Evolutionary conservation across 2,329 filamentous ascomycete genomes (phyloP).

Genomic region (Pseudofabraea citricarpa): DNA sequence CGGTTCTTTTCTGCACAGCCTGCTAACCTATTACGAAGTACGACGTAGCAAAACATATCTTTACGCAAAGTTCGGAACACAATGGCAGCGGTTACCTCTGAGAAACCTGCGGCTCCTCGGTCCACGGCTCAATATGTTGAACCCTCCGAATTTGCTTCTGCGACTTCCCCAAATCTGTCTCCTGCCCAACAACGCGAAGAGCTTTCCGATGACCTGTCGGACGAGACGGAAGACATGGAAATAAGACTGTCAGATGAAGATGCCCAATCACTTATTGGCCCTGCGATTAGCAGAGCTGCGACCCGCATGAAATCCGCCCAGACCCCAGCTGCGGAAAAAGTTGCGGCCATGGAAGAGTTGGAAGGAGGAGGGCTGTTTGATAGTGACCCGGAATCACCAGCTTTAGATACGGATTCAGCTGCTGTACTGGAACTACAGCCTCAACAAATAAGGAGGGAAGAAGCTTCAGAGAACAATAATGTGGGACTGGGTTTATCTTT

Average conservation of each 20-base stretch:
- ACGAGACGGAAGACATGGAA: conserved; percentile 14
- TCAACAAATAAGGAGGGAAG: too few species aligned
- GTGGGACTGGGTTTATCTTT: conserved; percentile 9
- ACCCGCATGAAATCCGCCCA: conserved; percentile 49
- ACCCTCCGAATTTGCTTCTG: conserved; percentile 1
- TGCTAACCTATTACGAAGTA: background rate
- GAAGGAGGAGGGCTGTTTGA: conserved; percentile 38
- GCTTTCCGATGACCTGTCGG: conserved; percentile 9
- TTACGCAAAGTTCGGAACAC: background rate
- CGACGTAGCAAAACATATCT: background rate
- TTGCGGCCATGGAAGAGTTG: conserved; percentile 48
- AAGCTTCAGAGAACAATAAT: background rate
- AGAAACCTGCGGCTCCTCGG: background rate
- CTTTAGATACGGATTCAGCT: conserved; percentile 4
- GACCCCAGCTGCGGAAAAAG: conserved; percentile 54
- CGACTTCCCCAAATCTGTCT: conserved; percentile 4
- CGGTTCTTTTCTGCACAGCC: background rate
- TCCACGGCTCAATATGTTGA: background rate
- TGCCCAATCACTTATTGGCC: conserved; percentile 55
- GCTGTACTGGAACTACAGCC: background rate
- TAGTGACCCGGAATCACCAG: conserved; percentile 26
- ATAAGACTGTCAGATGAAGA: conserved; percentile 38
- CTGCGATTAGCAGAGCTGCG: conserved; percentile 51
- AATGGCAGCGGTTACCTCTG: background rate
- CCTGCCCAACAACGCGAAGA: conserved; percentile 1